phyloP scores from a whole-genome alignment of 1,139 yeast genomes.

The Candida sojae region DNA sequence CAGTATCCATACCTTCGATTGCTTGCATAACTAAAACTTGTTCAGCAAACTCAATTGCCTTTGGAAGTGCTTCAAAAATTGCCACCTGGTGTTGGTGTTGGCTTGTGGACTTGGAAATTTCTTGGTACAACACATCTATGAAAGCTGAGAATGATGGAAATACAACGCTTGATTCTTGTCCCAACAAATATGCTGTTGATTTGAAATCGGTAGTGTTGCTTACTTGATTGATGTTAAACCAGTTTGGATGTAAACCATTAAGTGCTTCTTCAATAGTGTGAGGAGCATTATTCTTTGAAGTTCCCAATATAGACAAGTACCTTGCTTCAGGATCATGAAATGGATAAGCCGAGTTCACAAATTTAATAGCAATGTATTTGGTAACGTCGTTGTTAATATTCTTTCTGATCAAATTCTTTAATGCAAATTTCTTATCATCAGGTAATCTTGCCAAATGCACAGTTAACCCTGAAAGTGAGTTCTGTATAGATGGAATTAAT shows the following conservation, averaged over 20 bases:
- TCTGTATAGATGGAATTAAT: conserved; percentile 69
- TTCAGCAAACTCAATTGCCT: conserved; percentile 49
- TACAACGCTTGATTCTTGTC: conserved; percentile 29
- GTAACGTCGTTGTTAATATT: conserved; percentile 36
- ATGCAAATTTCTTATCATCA: conserved; percentile 32
- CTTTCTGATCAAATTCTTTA: conserved; percentile 46
- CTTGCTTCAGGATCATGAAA: conserved; percentile 74
- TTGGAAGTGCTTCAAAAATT: conserved; percentile 32
- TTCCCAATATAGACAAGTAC: conserved; percentile 65
- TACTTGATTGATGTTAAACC: conserved; percentile 53
- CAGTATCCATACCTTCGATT: conserved; percentile 49
- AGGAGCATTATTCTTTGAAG: conserved; percentile 56
- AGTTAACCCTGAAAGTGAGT: conserved; percentile 63
- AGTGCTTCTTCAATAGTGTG: conserved; percentile 80
- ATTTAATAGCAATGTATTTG: conserved; percentile 68
- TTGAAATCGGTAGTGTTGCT: conserved; percentile 42
- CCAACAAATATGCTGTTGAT: conserved; percentile 46
- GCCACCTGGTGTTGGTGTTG: conserved; percentile 19
- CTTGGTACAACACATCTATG: conserved; percentile 28
- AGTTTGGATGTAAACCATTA: conserved; percentile 82
- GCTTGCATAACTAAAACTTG: conserved; percentile 70
- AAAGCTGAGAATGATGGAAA: conserved; percentile 47
- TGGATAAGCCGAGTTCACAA: conserved; percentile 62
- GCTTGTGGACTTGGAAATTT: conserved; percentile 21
- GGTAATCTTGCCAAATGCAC: conserved; percentile 49